Conservation (phyloP, 1,284 basidiomycete species). For the Malassezia furfur region DNA sequence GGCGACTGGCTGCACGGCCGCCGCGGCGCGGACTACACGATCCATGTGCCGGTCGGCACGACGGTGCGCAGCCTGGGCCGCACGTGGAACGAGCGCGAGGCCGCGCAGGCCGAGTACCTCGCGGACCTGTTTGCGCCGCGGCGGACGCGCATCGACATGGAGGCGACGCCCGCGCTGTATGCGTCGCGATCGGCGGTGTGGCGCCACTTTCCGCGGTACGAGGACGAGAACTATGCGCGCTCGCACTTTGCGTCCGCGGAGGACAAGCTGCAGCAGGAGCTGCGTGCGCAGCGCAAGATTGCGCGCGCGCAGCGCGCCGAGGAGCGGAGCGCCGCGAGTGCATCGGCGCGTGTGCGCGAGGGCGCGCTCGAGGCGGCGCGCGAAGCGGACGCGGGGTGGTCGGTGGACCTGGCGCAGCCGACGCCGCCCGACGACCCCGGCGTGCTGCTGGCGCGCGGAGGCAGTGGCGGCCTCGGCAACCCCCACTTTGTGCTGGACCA, state of each 20-base stretch:
- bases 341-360: slow-evolving; percentile 19
- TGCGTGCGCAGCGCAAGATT: slow-evolving; percentile 18
- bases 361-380: slow-evolving; percentile 4
- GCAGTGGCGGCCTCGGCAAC: slow-evolving; percentile 78
- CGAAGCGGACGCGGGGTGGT: slow-evolving; percentile 18
- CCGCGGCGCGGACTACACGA: slow-evolving; percentile 27
- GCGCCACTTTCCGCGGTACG: slow-evolving; percentile 43
- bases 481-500: slow-evolving; percentile 64
- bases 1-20: slow-evolving; percentile 38
- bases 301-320: slow-evolving; percentile 11
- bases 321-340: slow-evolving; percentile 21
- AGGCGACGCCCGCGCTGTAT: slow-evolving; percentile 22
- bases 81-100: slow-evolving; percentile 22
- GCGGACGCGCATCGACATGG: slow-evolving; percentile 17
- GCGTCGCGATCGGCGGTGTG: slow-evolving; percentile 34
- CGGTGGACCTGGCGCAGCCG: slow-evolving; percentile 29
- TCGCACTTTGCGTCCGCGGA: slow-evolving; percentile 34
- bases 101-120: slow-evolving; percentile 27
- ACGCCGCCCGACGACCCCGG: slow-evolving; percentile 33
- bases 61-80: slow-evolving; percentile 32
- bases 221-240: slow-evolving; percentile 37
- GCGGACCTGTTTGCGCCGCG: not conserved
- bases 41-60: slow-evolving; percentile 45
- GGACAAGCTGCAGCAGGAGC: slow-evolving; percentile 30
- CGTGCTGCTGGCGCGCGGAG: slow-evolving; percentile 55